phyloP scores from a whole-genome alignment of 306 rosid species.

The Vicia sativa region DNA sequence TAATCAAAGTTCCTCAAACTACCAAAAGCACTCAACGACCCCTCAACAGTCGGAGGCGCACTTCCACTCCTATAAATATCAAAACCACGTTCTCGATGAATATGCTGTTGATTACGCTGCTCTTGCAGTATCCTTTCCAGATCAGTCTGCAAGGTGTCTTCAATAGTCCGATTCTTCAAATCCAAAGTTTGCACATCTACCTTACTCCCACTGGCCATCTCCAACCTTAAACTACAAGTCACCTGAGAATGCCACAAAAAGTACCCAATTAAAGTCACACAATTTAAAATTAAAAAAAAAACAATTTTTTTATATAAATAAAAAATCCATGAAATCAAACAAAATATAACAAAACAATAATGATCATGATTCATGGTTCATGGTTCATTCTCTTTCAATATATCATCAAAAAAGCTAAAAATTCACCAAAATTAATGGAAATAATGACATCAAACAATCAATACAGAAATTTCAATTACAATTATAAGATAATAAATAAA shows the following conservation, averaged over 20 bases:
- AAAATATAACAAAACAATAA: slow-evolving; percentile 32
- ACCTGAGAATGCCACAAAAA: slow-evolving; percentile 27
- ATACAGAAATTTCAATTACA: slow-evolving; percentile 21
- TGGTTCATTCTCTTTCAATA: slow-evolving; percentile 1
- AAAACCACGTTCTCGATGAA: slow-evolving; percentile 64
- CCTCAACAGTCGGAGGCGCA: slow-evolving; percentile 98
- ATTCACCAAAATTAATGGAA: background rate
- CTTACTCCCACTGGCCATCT: slow-evolving; percentile 72
- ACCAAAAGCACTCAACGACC: slow-evolving; percentile 79
- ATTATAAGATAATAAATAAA: slow-evolving; percentile 3
- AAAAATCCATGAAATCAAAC: slow-evolving; percentile 13
- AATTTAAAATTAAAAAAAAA: slow-evolving; percentile 30
- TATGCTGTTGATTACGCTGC: slow-evolving; percentile 59
- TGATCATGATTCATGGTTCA: no score
- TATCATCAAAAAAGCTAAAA: slow-evolving; percentile 15
- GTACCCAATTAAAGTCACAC: background rate
- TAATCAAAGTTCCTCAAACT: slow-evolving; percentile 65
- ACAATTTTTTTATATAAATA: background rate
- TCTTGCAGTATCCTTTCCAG: slow-evolving; percentile 70
- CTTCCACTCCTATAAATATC: slow-evolving; percentile 94
- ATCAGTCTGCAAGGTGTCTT: slow-evolving; percentile 72
- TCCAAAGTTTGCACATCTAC: slow-evolving; percentile 44
- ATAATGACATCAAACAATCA: slow-evolving; percentile 35
- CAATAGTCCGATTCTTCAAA: slow-evolving; percentile 53
- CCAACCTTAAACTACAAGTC: slow-evolving; percentile 49